Conservation (phyloP, 495 filamentous ascomycete species). For the Penicillium manginii region DNA sequence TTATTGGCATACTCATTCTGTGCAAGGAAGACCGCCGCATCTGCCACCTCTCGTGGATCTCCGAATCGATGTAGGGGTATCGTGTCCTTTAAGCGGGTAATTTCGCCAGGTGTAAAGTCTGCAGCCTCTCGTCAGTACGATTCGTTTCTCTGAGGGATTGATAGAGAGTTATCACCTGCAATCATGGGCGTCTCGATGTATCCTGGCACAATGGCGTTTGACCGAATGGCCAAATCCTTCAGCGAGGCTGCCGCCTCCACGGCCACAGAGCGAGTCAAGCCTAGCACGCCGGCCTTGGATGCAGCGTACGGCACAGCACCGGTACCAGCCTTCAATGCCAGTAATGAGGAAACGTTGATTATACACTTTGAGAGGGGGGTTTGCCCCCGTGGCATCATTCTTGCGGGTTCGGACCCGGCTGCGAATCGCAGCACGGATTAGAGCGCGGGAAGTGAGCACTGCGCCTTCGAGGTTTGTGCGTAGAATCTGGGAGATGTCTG, state of each 20-base stretch:
- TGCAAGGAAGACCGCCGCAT: conserved; percentile 79
- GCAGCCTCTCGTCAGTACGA: background rate
- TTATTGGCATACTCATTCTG: conserved; percentile 81
- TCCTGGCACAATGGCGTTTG: conserved; percentile 82
- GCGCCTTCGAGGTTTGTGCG: conserved; percentile 73
- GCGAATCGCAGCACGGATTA: conserved; percentile 52
- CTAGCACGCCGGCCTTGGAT: conserved; percentile 77
- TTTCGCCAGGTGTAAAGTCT: conserved; percentile 44
- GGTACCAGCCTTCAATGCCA: conserved; percentile 63
- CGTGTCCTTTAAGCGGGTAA: conserved; percentile 35
- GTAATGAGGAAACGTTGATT: conserved; percentile 77
- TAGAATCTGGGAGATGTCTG: conserved; percentile 54
- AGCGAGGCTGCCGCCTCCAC: conserved; percentile 55
- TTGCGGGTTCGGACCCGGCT: conserved; percentile 36
- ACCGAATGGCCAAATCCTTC: conserved; percentile 57
- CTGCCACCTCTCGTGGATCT: conserved; percentile 70
- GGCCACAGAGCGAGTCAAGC: conserved; percentile 73
- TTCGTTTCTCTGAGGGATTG: background rate
- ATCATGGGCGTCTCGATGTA: conserved; percentile 84
- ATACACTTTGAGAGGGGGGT: conserved; percentile 56
- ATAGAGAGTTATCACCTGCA: conserved; percentile 50
- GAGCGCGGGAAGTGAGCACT: conserved; percentile 62
- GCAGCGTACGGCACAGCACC: conserved; percentile 78
- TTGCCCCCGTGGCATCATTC: conserved; percentile 6
- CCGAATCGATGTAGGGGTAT: conserved; percentile 78